Conservation (phyloP, 306 rosid genomes). For the Begonia loranthoides region DNA sequence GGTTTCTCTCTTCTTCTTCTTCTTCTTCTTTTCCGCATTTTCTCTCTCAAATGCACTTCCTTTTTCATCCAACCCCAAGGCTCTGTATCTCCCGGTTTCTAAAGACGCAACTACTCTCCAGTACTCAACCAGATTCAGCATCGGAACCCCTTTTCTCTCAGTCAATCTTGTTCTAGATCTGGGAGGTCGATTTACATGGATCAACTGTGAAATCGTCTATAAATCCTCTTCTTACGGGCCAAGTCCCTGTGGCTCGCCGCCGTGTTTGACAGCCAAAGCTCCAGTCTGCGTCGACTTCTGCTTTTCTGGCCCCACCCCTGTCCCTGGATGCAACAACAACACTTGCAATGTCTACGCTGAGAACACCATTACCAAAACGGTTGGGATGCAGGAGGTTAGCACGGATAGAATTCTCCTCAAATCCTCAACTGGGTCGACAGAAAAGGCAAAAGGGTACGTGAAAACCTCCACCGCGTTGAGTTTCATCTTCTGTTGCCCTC, state of each 20-base stretch:
- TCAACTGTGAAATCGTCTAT: neutral
- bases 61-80: neutral
- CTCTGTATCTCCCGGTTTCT: neutral
- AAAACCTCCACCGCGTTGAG: constrained; percentile 5
- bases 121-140: neutral
- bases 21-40: neutral
- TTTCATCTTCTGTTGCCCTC: constrained; percentile 29
- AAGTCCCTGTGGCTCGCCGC: neutral
- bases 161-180: neutral
- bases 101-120: neutral
- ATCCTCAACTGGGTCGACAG: neutral
- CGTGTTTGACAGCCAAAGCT: neutral
- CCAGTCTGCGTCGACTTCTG: neutral
- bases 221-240: neutral
- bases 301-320: neutral
- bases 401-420: neutral
- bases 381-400: neutral
- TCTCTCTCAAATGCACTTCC: neutral
- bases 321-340: neutral
- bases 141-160: neutral
- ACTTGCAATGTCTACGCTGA: neutral
- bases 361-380: neutral
- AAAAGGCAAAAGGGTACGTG: neutral
- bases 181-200: neutral
- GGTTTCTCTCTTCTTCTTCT: neutral